These are phyloP conservation scores for Bruguiera gymnorhiza DNA, from an alignment of 345 rosid species.

Conservation along the genomic window DNA sequence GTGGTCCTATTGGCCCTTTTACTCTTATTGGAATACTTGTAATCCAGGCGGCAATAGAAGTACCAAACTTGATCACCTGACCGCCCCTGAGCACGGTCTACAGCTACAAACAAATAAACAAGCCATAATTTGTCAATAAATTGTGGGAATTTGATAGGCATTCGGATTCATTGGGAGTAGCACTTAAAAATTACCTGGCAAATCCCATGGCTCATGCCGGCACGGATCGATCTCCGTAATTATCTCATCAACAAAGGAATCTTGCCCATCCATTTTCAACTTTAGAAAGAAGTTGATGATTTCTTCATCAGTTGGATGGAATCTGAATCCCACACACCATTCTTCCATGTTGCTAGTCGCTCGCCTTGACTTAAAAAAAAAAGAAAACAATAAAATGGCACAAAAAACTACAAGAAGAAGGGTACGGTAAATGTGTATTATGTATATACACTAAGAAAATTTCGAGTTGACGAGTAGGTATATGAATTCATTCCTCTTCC, in stretches of 20 bases:
- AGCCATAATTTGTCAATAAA: background rate
- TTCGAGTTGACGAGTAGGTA: background rate
- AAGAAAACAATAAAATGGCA: background rate
- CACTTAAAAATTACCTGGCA: constrained; percentile 31
- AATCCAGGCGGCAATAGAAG: constrained; percentile 26
- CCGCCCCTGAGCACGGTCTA: background rate
- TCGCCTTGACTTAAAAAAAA: too few species aligned
- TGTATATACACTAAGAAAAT: too few species aligned
- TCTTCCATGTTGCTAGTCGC: background rate
- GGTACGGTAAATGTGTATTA: background rate
- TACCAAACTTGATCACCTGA: constrained; percentile 36
- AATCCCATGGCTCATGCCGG: constrained; percentile 20
- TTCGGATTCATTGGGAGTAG: background rate
- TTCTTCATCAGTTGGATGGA: constrained; percentile 30
- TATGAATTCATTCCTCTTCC: background rate
- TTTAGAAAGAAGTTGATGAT: constrained; percentile 18
- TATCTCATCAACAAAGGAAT: constrained; percentile 2
- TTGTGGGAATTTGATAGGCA: background rate
- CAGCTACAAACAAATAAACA: background rate
- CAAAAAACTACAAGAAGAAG: background rate
- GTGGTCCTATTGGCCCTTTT: constrained; percentile 14
- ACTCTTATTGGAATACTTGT: constrained; percentile 16
- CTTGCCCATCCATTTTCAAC: constrained; percentile 19
- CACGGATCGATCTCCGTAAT: constrained; percentile 15
- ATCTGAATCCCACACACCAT: constrained; percentile 19